Base-by-base conservation (phyloP, 1,284 basidiomycete genomes). In the Sporisorium exsertum region DNA sequence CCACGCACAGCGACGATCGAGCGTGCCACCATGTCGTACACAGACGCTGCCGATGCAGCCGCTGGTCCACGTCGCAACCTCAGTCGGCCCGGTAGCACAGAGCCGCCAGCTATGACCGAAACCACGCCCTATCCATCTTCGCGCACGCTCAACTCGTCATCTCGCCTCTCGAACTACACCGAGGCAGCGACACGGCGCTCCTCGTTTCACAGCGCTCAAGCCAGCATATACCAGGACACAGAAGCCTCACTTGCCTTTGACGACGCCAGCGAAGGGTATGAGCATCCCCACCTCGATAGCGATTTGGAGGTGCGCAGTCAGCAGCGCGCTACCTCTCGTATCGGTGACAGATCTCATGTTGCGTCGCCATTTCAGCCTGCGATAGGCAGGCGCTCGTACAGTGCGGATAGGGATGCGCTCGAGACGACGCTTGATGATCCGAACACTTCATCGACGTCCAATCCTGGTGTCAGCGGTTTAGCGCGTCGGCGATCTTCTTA, bases 161-260 rank as follows among this genome's bases (percentile, higher is more conserved):
- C 72, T 35, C 62, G 62, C 16, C 55, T 54, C 22, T 74, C 72
- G 8, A 32, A 58, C 40, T 66, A 68, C 45, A 69, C 72, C 5
- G 63, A 74, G 29, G 46, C 72, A 7, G 47, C 35, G 1, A 74
- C 72, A 0, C 59, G 72, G 13, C 66, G 63, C 6, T 75, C 72
- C 10, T 75, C 72, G 0, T 70, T 75, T 27, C 57, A 58, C 22
- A 75, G 72, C 46, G 62, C 72, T 3, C 59, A 58, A 18, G 64
- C 55, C 4, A 75, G 72, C 46, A 24, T 75, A 22, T 75, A 70
- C 20, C 67, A 70, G 27, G 72, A 71, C 42, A 58, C 67, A 5
- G 57, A 65, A n/a, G 27, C 49, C 13, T 74, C 72, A 7, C 32
- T 64, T 18, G 58, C 47, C 37, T 73, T 43, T 26, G 61, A 67